Base-by-base conservation (phyloP, 2,329 filamentous ascomycete species). In the Nakataea oryzae region DNA sequence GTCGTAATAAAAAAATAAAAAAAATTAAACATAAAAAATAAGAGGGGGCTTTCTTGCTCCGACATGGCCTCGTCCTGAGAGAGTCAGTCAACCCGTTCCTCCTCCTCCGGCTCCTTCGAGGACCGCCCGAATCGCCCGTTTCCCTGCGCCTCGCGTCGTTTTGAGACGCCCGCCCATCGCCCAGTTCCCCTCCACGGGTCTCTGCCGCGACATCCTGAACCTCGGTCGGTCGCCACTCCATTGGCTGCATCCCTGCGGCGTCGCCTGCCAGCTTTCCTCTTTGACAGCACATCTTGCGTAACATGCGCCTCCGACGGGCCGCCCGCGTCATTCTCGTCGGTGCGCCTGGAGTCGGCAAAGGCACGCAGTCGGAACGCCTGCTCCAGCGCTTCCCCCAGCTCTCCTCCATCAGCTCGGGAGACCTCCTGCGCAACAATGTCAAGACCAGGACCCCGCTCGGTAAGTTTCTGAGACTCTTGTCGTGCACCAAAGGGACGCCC, bases 291-390 rank as follows among this genome's bases (percentile, higher is more conserved):
- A 14, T 41, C 14, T 28, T 29, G 21, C 34, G 30, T 70, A 74
- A 69, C 67, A 87, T 87, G 85, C 81, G 85, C 77, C 84, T 96
- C 71, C 83, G 82, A 67, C 87, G 83, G 76, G 93, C 95, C 63
- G 95, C 95, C 62, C 89, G 95, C 65, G 88, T 97, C 66, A 97
- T 99, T 72, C 86, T 99, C 67, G 86, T 99, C 69, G 95, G 95
- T 69, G 93, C 93, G 61, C 95, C 95, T n/a, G 93, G 93, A 63
- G 95, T 96, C 63, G 95, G 95, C 65, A 99, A 99, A 75, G 95
- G 93, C 65, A 99, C 95, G 3, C 95, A 99, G 78, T 91, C 91
- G 60, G 90, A 96, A 74, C 86, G 95, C 65, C 81, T 99, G 65
- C 86, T 97, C 68, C 80, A 87, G 68, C 86, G 90, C 67, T 99